Evolutionary conservation across 148 eudicot genomes (phyloP).

Genomic region (Tetragonia tetragonoides): DNA sequence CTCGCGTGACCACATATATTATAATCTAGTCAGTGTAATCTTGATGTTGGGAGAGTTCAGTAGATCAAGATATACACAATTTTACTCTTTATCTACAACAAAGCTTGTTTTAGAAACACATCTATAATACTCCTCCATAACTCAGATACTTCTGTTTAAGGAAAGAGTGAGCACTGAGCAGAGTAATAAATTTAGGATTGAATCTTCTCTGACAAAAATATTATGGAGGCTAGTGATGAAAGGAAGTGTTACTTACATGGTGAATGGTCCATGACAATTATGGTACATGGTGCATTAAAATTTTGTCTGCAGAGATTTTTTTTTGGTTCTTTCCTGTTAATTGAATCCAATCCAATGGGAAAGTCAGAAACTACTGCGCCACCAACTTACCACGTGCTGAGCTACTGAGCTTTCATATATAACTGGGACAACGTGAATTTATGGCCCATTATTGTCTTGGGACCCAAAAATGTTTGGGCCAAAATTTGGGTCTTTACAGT

Average conservation of each 20-base stretch:
- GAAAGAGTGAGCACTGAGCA: too few relatives aligned
- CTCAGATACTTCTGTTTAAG: too few relatives aligned
- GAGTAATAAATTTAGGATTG: too few relatives aligned
- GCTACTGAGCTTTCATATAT: constrained; percentile 14
- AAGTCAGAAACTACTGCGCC: neutral
- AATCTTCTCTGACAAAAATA: too few relatives aligned
- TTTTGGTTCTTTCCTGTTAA: constrained; percentile 9
- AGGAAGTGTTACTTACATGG: neutral
- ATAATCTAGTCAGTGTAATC: too few relatives aligned
- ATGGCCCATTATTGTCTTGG: constrained; percentile 24
- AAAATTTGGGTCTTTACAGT: constrained; percentile 22
- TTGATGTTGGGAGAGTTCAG: too few relatives aligned
- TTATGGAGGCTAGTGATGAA: constrained; percentile 22
- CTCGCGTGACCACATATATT: too few relatives aligned
- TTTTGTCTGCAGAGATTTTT: constrained; percentile 7
- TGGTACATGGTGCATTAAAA: neutral
- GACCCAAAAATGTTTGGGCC: constrained; percentile 18
- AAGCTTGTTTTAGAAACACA: too few relatives aligned
- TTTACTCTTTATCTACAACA: neutral
- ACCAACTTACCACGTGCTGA: constrained; percentile 22
- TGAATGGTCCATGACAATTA: too few relatives aligned
- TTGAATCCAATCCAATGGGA: constrained; percentile 10
- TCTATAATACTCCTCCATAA: too few relatives aligned
- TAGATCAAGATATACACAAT: too few relatives aligned
- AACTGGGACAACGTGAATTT: neutral